A percentile compares a stretch with the other conserved stretches of the same genome.
Conservation (phyloP, 805 yeast species). For the Cyberlindnera meyerae region DNA sequence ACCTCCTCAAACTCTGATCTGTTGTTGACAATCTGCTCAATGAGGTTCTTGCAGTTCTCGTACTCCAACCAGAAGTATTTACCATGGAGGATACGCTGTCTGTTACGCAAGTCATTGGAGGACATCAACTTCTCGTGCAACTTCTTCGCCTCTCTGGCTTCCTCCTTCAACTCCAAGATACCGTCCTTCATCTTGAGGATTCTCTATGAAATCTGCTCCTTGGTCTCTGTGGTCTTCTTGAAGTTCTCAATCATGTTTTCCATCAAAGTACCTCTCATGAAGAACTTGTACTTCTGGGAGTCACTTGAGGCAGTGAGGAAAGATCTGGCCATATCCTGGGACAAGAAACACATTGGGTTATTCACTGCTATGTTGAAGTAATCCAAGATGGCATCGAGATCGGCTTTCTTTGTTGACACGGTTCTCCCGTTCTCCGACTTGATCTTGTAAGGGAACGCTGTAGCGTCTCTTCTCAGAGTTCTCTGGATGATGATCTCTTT, state of each 20-base stretch:
- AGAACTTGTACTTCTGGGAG: slow-evolving; percentile 63
- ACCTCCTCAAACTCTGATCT: slow-evolving; percentile 9
- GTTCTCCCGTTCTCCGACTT: slow-evolving; percentile 46
- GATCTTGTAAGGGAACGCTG: slow-evolving; percentile 49
- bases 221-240: slow-evolving; percentile 33
- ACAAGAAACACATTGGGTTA: slow-evolving; percentile 87
- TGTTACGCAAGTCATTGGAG: slow-evolving; percentile 36
- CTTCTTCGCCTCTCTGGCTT: slow-evolving; percentile 38
- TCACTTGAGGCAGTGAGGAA: slow-evolving; percentile 77
- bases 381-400: slow-evolving; percentile 62
- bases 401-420: slow-evolving; percentile 56
- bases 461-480: slow-evolving; percentile 44
- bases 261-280: slow-evolving; percentile 75
- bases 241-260: slow-evolving; percentile 60
- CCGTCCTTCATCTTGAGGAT: slow-evolving; percentile 36
- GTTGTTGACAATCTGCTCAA: slow-evolving; percentile 14
- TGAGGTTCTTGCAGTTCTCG: slow-evolving; percentile 8
- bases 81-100: slow-evolving; percentile 39
- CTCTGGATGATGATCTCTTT: slow-evolving; percentile 65
- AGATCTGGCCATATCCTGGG: slow-evolving; percentile 91
- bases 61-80: slow-evolving; percentile 46
- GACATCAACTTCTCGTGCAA: slow-evolving; percentile 36
- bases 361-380: slow-evolving; percentile 74
- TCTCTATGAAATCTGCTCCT: slow-evolving; percentile 33
- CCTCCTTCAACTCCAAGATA: slow-evolving; percentile 35